These are phyloP conservation scores for Galerina marginata DNA, from an alignment of 768 basidiomycete species.

Conservation along the genomic window DNA sequence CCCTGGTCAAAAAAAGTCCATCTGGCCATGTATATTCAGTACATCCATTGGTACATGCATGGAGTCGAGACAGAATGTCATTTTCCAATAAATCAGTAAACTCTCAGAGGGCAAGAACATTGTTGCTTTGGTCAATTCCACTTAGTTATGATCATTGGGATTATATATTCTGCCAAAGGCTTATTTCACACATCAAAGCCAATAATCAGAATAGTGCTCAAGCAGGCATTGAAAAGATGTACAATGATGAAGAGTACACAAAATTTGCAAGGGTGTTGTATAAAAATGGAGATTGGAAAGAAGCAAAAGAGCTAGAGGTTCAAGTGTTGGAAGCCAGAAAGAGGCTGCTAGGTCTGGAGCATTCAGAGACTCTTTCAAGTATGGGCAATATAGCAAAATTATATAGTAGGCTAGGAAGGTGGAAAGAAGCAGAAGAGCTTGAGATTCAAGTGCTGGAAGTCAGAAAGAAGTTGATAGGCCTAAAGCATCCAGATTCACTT, in stretches of 20 bases:
- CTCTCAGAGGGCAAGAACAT: not conserved
- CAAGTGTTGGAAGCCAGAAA: not conserved
- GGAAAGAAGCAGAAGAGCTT: not conserved
- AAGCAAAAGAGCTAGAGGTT: not conserved
- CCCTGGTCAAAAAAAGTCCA: slow-evolving; percentile 17
- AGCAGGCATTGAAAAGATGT: not conserved
- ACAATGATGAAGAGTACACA: not conserved
- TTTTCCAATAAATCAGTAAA: not conserved
- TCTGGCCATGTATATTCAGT: slow-evolving; percentile 4
- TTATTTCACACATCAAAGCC: not conserved
- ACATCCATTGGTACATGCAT: slow-evolving; percentile 2
- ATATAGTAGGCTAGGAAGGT: not conserved
- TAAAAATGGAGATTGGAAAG: not conserved
- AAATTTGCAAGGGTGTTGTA: not conserved
- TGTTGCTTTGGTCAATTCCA: not conserved
- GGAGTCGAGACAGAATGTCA: not conserved
- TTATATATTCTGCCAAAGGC: not conserved
- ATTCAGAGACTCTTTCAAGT: not conserved
- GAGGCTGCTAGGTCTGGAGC: not conserved
- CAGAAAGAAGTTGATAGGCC: not conserved
- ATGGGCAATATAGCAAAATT: not conserved
- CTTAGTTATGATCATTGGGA: not conserved
- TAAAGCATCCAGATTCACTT: not conserved
- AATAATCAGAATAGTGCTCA: not conserved
- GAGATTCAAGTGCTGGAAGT: not conserved